Conservation (phyloP, 306 rosid genomes). For the Crataegus laevigata region DNA sequence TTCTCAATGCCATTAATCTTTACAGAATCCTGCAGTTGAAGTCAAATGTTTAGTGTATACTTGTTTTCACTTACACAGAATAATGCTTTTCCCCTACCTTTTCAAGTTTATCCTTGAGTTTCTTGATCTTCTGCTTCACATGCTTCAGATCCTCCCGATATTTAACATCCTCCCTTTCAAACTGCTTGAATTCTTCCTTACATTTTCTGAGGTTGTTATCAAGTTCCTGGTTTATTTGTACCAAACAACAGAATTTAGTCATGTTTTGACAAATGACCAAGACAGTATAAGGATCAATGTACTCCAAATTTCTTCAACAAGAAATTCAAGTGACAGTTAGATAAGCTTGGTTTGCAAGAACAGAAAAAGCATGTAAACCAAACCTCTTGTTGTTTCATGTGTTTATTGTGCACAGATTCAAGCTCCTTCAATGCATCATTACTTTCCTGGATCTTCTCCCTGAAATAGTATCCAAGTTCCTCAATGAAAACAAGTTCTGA, state of each 20-base stretch:
- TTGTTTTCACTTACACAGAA: neutral
- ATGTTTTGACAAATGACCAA: neutral
- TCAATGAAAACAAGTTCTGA: slow-evolving; percentile 7
- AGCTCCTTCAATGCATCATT: slow-evolving; percentile 64
- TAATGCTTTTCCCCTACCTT: slow-evolving; percentile 44
- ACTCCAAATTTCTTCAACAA: neutral
- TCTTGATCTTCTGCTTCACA: slow-evolving; percentile 75
- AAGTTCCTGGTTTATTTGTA: slow-evolving; percentile 51
- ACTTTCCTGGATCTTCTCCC: slow-evolving; percentile 71
- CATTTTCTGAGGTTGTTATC: slow-evolving; percentile 68
- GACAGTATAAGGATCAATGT: neutral
- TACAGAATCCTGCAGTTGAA: slow-evolving; percentile 61
- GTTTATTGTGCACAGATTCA: slow-evolving; percentile 59
- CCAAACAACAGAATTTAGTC: slow-evolving; percentile 8
- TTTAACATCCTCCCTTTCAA: slow-evolving; percentile 94
- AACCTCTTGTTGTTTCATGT: slow-evolving; percentile 76
- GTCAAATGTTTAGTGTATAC: slow-evolving; percentile 10
- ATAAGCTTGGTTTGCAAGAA: neutral
- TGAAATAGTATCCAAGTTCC: slow-evolving; percentile 17
- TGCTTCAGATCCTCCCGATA: slow-evolving; percentile 83
- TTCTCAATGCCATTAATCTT: slow-evolving; percentile 49
- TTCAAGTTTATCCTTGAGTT: slow-evolving; percentile 72
- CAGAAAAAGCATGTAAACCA: slow-evolving; percentile 16
- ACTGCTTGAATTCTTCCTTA: slow-evolving; percentile 86
- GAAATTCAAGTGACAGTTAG: neutral